Base-by-base conservation (phyloP, 83 land plant genomes). In the Picea abies region DNA sequence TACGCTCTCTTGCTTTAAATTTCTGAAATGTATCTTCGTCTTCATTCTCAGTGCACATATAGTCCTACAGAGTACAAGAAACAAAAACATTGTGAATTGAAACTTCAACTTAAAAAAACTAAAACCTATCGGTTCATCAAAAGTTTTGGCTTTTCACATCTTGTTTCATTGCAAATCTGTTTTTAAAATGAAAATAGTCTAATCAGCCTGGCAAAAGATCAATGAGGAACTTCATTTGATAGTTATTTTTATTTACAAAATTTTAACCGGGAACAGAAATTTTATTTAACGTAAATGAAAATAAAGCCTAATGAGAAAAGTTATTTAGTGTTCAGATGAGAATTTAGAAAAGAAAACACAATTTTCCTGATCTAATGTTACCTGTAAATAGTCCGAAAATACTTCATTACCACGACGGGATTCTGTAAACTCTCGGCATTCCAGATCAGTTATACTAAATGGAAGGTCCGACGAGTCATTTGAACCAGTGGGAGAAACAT, bases 1-100 rank as follows among this genome's bases (percentile, higher is more conserved):
- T 85, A 61, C 88, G 81, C 80, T 92, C 94, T 78, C 91, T 88
- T 26, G 63, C 71, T 60, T 88, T 85, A 63, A 92, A 75, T 67
- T 17, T 84, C 71, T 66, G 39, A 63, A 85, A 92, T 76, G 86
- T 85, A 84, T 87, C 89, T 78, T 92, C 94, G 60, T 90, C 89
- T 3, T 90, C 94, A 17, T 84, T 86, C 1, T 92, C 78, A 29
- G 73, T 79, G 23, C 90, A 83, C 66, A n/a, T 25, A 11, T 44
- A 73, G 23, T 44, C 77, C 77, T 73, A 56, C 60, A 73, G 22
- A 73, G 23, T 26, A 47, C 26, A 47, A 2, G 25, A 10, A 73
- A 47, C 23, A 73, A 1, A 44, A 25, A 0, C 16, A n/a, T 3
- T 39, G 41, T 32, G 11, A 73, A 20, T 44, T 44, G 20, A n/a